Conservation (phyloP, 2,329 filamentous ascomycete genomes). For the Cordyceps tenuipes region DNA sequence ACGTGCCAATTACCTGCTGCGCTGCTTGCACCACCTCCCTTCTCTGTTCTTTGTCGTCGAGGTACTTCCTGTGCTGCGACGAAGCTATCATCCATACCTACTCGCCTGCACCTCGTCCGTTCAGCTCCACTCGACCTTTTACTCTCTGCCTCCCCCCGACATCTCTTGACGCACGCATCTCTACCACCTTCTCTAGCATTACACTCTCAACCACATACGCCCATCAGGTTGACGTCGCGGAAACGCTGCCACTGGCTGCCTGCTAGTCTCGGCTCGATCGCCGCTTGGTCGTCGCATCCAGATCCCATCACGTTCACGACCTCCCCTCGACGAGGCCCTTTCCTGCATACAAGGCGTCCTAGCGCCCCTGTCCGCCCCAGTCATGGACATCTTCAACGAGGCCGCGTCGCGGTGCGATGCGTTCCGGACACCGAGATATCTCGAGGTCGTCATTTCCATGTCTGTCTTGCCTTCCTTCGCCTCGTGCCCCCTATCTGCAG, state of each 20-base stretch:
- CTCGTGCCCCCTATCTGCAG: background rate
- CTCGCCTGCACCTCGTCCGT: background rate
- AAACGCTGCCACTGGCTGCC: background rate
- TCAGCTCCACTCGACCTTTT: background rate
- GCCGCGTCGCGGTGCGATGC: slow-evolving; percentile 34
- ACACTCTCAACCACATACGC: no score
- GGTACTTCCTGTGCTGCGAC: background rate
- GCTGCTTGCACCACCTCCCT: background rate
- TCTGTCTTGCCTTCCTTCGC: slow-evolving; percentile 19
- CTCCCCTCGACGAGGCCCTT: background rate
- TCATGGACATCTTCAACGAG: slow-evolving; percentile 14
- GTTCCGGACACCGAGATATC: slow-evolving; percentile 43
- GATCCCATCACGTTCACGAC: background rate
- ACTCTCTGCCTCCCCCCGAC: background rate
- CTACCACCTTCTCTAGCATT: background rate
- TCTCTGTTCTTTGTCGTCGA: background rate
- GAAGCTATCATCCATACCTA: background rate
- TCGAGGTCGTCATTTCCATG: slow-evolving; percentile 50
- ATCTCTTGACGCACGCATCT: background rate
- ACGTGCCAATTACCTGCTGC: background rate
- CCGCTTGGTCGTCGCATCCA: slow-evolving; percentile 2
- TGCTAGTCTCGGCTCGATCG: background rate
- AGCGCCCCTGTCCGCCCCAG: background rate
- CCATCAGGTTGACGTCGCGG: background rate
- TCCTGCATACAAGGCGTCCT: slow-evolving; percentile 3